These are phyloP conservation scores for Myxozyma geophila DNA, from an alignment of 805 yeast genomes.

Conservation along the genomic window DNA sequence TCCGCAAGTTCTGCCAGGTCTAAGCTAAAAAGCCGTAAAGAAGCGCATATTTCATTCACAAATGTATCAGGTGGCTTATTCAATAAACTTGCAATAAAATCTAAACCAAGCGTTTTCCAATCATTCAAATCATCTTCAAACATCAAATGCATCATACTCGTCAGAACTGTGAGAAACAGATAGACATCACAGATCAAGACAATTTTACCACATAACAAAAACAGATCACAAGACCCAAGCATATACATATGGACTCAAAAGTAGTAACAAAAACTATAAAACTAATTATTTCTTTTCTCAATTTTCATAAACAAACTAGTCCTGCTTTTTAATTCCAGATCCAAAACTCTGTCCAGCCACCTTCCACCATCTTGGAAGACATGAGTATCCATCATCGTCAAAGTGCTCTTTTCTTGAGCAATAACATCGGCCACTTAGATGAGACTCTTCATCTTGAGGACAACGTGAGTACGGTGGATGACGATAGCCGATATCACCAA, in stretches of 20 bases:
- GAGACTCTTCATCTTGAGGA: conserved; percentile 36
- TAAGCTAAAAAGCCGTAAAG: neutral
- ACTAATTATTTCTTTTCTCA: neutral
- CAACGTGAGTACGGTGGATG: conserved; percentile 37
- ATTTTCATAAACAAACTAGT: neutral
- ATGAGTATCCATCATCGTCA: conserved; percentile 36
- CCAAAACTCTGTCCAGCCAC: conserved; percentile 33
- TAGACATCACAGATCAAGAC: neutral
- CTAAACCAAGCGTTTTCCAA: too few species aligned
- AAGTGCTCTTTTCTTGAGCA: conserved; percentile 33
- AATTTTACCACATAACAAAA: neutral
- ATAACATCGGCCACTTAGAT: conserved; percentile 32
- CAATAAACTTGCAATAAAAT: too few species aligned
- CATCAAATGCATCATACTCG: too few species aligned
- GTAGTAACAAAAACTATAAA: neutral
- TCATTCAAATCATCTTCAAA: too few species aligned
- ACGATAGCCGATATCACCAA: conserved; percentile 71
- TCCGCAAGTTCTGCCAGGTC: neutral
- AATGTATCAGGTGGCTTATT: too few species aligned
- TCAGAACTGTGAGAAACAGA: too few species aligned
- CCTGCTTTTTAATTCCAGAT: conserved; percentile 23
- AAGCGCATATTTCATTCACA: neutral
- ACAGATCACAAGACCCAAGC: neutral
- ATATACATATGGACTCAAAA: neutral
- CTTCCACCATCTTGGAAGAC: conserved; percentile 37